phyloP scores from a whole-genome alignment of 2,329 filamentous ascomycete species.

The Juglanconis oblonga region DNA sequence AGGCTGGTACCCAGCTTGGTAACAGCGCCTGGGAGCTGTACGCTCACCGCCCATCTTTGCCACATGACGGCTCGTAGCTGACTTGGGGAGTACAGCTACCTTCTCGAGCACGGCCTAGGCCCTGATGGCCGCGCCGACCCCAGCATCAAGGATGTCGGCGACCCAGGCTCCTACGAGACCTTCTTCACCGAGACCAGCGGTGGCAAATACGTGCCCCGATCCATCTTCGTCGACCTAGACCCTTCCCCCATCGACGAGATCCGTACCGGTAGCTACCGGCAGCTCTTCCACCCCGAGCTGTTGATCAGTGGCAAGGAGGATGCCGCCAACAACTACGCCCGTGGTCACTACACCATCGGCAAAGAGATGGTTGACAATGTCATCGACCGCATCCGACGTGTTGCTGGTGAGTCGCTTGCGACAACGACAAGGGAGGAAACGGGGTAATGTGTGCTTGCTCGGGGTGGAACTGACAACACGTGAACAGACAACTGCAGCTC shows the following conservation, averaged over 20 bases:
- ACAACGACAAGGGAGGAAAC: neutral
- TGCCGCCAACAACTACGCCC: slow-evolving; percentile 75
- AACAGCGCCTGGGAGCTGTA: slow-evolving; percentile 77
- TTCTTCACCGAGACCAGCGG: slow-evolving; percentile 72
- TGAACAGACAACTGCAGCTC: slow-evolving; percentile 66
- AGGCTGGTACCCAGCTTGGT: slow-evolving; percentile 72
- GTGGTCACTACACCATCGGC: slow-evolving; percentile 73
- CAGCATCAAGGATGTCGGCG: slow-evolving; percentile 55
- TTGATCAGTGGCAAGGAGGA: slow-evolving; percentile 74
- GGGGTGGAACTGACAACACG: slow-evolving; percentile 18
- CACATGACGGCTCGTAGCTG: slow-evolving; percentile 23
- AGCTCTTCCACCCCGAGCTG: slow-evolving; percentile 70
- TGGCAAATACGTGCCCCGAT: slow-evolving; percentile 70
- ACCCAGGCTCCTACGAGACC: slow-evolving; percentile 66
- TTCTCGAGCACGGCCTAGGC: slow-evolving; percentile 69
- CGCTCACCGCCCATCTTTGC: slow-evolving; percentile 34
- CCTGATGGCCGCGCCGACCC: slow-evolving; percentile 63
- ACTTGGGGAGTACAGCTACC: slow-evolving; percentile 49
- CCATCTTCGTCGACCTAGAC: slow-evolving; percentile 71
- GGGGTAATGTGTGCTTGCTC: neutral
- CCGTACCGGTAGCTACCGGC: slow-evolving; percentile 64
- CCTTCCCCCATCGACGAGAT: slow-evolving; percentile 73
- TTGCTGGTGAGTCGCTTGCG: slow-evolving; percentile 52
- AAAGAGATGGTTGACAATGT: slow-evolving; percentile 73
- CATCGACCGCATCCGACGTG: slow-evolving; percentile 67